A percentile compares a stretch with the other conserved stretches of the same genome.
Evolutionary conservation across 257 asterid genomes (phyloP).

Genomic region (Perilla frutescens): DNA sequence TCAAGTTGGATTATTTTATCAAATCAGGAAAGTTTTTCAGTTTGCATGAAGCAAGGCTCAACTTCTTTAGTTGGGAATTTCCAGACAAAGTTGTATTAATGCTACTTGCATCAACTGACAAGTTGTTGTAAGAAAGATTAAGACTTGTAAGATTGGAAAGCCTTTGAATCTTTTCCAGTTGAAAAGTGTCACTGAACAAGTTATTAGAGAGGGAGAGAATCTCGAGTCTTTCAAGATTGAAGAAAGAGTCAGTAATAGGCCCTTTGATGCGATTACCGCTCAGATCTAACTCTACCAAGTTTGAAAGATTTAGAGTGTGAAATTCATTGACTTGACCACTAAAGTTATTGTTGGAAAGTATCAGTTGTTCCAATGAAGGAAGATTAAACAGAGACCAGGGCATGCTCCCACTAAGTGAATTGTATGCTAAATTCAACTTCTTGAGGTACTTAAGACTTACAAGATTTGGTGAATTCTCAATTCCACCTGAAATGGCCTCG

Average conservation of each 20-base stretch:
- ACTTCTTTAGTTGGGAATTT: constrained; percentile 7
- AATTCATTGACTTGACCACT: constrained; percentile 36
- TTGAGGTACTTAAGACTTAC: background rate
- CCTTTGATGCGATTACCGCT: constrained; percentile 35
- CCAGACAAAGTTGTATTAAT: background rate
- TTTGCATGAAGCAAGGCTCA: constrained; percentile 42
- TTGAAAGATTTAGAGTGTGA: background rate
- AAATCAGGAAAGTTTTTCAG: background rate
- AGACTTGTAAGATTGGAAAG: constrained; percentile 37
- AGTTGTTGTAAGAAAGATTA: constrained; percentile 48
- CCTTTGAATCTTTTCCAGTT: constrained; percentile 20
- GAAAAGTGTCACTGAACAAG: constrained; percentile 31
- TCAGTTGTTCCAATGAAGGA: constrained; percentile 35
- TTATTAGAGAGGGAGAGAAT: constrained; percentile 37
- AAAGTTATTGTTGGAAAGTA: constrained; percentile 38
- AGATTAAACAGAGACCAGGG: constrained; percentile 39
- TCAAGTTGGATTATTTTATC: background rate
- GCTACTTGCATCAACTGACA: constrained; percentile 34
- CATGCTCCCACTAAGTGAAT: constrained; percentile 36
- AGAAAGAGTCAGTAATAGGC: constrained; percentile 29
- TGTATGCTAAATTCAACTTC: background rate
- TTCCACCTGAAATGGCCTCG: constrained; percentile 29
- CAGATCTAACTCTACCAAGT: constrained; percentile 36
- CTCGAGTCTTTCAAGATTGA: constrained; percentile 20
- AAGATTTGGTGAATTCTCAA: constrained; percentile 32